A percentile compares a stretch with the other conserved stretches of the same genome.
Conservation (phyloP, 1,284 basidiomycete genomes). For the Ceratobasidium theobromae region DNA sequence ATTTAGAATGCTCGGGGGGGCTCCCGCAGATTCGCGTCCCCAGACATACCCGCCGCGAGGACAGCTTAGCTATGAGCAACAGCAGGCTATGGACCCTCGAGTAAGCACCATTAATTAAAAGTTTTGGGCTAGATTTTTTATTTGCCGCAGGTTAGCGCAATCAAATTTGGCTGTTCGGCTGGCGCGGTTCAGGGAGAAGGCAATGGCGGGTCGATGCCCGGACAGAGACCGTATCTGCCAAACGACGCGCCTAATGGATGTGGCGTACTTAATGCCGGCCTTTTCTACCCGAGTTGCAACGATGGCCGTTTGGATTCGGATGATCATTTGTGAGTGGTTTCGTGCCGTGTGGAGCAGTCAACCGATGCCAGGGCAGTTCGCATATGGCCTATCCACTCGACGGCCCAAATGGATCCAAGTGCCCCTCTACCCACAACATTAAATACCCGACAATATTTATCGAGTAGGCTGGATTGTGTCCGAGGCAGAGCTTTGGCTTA, state of each 20-base stretch:
- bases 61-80: constrained; percentile 18
- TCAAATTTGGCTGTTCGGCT: constrained; percentile 23
- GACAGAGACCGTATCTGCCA: constrained; percentile 26
- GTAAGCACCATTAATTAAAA: neutral
- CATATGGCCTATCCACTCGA: constrained; percentile 28
- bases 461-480: neutral
- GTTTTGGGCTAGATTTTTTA: neutral
- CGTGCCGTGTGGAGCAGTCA: neutral
- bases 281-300: constrained; percentile 24
- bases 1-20: constrained; percentile 9
- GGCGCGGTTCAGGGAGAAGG: constrained; percentile 29
- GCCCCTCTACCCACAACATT: constrained; percentile 12
- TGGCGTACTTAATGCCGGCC: constrained; percentile 18
- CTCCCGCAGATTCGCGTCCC: neutral
- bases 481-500: neutral
- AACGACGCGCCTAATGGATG: constrained; percentile 21
- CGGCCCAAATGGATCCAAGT: constrained; percentile 25
- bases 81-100: constrained; percentile 26
- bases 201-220: constrained; percentile 11
- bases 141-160: constrained; percentile 5
- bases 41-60: neutral
- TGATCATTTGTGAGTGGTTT: constrained; percentile 22
- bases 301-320: constrained; percentile 25
- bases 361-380: neutral
- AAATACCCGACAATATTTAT: constrained; percentile 27